Evolutionary conservation across 2,329 filamentous ascomycete genomes (phyloP), one percentile per base, ranked within the genome.

Genomic region (Tolypocladium tundrense): DNA sequence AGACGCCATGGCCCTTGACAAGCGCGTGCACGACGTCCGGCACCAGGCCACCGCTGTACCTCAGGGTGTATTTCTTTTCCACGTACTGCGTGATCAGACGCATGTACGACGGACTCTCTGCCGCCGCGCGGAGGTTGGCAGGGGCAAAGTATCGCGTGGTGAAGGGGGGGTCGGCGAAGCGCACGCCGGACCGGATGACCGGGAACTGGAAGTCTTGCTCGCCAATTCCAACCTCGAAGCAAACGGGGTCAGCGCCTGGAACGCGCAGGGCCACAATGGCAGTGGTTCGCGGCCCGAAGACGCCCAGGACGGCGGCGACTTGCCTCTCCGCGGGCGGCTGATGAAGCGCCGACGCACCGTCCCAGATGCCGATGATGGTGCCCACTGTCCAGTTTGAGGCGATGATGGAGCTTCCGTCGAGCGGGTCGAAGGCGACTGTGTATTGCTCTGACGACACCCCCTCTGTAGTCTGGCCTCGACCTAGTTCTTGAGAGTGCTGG

Each of bases 391-490:
- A 84, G 65, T 83, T 83, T 1, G 81, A 74, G 0, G 73, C 78
- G 50, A 84, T 82, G 63, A 84, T 83, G 60, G 80, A 85, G 67
- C 79, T 83, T 13, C 84, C 84, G 62, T 87, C 84, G 0, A 87
- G 76, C 0, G 84, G 84, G 62, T 87, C 84, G 62, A 86, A 87
- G 0, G 82, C 83, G 10, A 85, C 69, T 0, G 82, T 79, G 68
- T 86, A 86, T 35, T 70, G 65, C 62, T 84, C 79, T 8, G 55
- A n/a, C 8, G 40, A 21, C 3, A 4, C 19, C 10, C 14, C 48
- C 9, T 56, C 39, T 3, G 58, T 27, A 1, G 57, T 33, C 1
- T 50, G 27, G 8, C 52, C 50, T 35, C n/a, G 43, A 2, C 53
- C 53, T 33, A 21, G 42, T 2, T 14, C 54, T 35, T 16, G 43